Evolutionary conservation across 139 green algal species (phyloP).

Genomic region (Chlorella sp.): DNA sequence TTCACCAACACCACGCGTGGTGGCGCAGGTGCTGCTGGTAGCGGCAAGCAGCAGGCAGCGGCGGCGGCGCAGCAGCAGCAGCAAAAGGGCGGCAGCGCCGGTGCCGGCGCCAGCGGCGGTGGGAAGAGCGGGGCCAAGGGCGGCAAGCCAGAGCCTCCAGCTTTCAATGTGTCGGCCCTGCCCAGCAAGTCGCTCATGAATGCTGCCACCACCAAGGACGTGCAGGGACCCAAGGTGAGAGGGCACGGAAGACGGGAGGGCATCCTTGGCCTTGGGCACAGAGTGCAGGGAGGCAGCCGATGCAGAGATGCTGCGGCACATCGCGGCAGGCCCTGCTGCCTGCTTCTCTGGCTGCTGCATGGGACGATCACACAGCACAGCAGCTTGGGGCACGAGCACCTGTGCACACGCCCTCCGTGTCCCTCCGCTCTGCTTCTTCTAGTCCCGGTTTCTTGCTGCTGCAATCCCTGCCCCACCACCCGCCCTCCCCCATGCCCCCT

Average conservation of each 20-base stretch:
- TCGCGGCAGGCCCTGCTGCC: too few relatives aligned
- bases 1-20: not conserved
- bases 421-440: not conserved
- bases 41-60: constrained; percentile 8
- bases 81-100: not conserved
- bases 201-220: not conserved
- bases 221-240: not conserved
- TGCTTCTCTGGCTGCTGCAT: not conserved
- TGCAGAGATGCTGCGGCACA: too few relatives aligned
- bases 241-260: not conserved
- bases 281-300: too few relatives aligned
- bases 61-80: not conserved
- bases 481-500: not conserved
- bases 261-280: not conserved
- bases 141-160: not conserved
- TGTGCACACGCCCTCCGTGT: not conserved
- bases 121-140: not conserved
- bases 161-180: not conserved
- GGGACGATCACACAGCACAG: too few relatives aligned
- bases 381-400: too few relatives aligned
- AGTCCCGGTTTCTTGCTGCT: not conserved
- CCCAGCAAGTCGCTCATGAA: constrained; percentile 24
- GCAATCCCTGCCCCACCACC: not conserved
- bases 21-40: not conserved
- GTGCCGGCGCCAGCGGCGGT: not conserved